Evolutionary conservation across 2,329 filamentous ascomycete genomes (phyloP), one percentile per base, ranked within the genome.

Genomic region (Macrophomina phaseolina): DNA sequence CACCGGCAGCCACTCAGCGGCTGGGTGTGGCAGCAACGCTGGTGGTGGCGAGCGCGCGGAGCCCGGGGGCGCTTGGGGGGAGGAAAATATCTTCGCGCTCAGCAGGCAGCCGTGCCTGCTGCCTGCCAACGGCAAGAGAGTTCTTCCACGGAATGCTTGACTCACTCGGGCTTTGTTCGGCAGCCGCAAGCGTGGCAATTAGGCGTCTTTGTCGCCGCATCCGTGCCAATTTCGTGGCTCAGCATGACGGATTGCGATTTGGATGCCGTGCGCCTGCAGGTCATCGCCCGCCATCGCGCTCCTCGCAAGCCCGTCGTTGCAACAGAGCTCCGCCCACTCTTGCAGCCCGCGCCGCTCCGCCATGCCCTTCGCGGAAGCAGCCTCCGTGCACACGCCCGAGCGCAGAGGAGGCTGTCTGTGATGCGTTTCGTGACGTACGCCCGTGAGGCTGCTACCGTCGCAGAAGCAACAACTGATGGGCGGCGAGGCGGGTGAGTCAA

Each of bases 271-370:
- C 23, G 9, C 30, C 48, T 55, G 49, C 64, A 46, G 64, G 53
- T 56, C 51, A 55, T 65, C 63, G 63, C 48, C 48, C 16, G 42
- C 16, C 63, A 55, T 40, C 46, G 42, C 42, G 40, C 32, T 38
- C n/a, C n/a, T 16, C 9, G 23, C 11, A 6, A 23, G 23, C 14
- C 16, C 8, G 61, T 30, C n/a, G 49, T 36, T 53, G 52, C 9
- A 61, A 48, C 28, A 60, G 18, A 23, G 58, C 58, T 62, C 58
- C 58, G 56, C 45, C 58, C 42, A 62, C 58, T 62, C 42, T 62
- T 62, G 58, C 58, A 49, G 42, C 58, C 58, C 58, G 58, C 58
- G 58, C 58, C 58, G 58, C 58, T 62, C 58, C 58, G 58, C 58
- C 58, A 48, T 49, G 58, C 58, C 58, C 42, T 36, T 42, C 42